phyloP scores from a whole-genome alignment of 2,329 filamentous ascomycete species.

The Penicillium decumbens region DNA sequence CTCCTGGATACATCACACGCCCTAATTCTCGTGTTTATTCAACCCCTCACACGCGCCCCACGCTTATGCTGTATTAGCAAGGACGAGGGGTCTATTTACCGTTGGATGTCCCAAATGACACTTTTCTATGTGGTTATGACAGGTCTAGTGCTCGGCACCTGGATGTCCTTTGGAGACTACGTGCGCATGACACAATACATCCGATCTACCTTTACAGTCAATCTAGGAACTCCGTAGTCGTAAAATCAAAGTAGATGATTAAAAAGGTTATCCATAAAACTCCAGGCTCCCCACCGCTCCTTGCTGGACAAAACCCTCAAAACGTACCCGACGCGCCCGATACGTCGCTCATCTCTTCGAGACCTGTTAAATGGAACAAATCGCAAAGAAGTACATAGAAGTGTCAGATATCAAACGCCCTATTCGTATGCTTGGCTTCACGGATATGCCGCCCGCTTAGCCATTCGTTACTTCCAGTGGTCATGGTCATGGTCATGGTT shows the following conservation, averaged over 20 bases:
- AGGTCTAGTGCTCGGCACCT: not conserved
- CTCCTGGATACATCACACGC: not conserved
- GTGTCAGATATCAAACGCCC: slow-evolving; percentile 17
- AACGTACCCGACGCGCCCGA: not conserved
- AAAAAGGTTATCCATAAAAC: not conserved
- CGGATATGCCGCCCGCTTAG: not conserved
- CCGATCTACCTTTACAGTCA: too few relatives aligned
- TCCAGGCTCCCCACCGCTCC: not conserved
- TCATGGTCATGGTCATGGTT: slow-evolving; percentile 10
- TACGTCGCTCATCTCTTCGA: not conserved
- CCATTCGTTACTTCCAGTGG: not conserved
- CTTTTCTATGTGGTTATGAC: not conserved
- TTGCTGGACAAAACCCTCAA: not conserved
- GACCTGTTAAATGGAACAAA: not conserved
- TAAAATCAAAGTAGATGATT: not conserved
- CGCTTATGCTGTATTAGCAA: not conserved
- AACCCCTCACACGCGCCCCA: not conserved
- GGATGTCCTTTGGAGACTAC: not conserved
- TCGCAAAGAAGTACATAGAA: not conserved
- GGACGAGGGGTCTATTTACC: not conserved
- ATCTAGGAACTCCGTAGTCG: too few relatives aligned
- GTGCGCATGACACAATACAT: not conserved
- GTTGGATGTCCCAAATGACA: not conserved
- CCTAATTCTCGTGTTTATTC: not conserved
- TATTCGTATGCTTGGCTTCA: slow-evolving; percentile 23